These are phyloP conservation scores for Candida odintsovae DNA, from an alignment of 805 yeast species.

Conservation along the genomic window DNA sequence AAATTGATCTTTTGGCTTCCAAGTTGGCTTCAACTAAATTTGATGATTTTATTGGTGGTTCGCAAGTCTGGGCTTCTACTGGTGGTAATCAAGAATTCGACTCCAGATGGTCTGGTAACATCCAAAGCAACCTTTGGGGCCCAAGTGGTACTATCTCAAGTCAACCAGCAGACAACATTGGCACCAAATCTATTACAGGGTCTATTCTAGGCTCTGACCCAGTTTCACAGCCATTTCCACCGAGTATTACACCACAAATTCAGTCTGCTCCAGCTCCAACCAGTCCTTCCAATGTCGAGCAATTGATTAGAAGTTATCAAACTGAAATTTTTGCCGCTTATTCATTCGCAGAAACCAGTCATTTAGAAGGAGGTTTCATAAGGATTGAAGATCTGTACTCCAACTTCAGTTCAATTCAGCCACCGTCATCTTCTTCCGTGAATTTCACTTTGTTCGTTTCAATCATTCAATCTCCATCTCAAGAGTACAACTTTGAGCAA, in stretches of 20 bases:
- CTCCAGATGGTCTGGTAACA: neutral
- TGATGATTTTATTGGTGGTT: neutral
- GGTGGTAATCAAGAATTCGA: neutral
- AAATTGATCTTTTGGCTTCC: constrained; percentile 5
- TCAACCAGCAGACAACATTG: neutral
- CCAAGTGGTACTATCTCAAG: neutral
- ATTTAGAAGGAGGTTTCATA: constrained; percentile 9
- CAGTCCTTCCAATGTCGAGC: neutral
- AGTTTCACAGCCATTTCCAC: neutral
- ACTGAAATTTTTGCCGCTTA: constrained; percentile 8
- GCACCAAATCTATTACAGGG: neutral
- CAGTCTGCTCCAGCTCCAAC: neutral
- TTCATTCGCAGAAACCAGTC: constrained; percentile 2
- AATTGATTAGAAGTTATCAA: constrained; percentile 7
- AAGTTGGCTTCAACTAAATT: neutral
- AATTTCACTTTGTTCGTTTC: constrained; percentile 7
- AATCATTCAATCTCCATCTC: constrained; percentile 10
- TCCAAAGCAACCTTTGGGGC: neutral
- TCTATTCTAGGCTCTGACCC: neutral
- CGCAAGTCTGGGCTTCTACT: neutral
- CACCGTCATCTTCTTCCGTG: neutral
- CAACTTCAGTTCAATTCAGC: neutral
- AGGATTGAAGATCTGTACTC: constrained; percentile 2
- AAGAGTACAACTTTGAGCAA: constrained; percentile 8
- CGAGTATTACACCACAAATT: neutral